These are phyloP conservation scores for Trypanosoma boissoni DNA, from an alignment of 208 protist species.

Conservation along the genomic window DNA sequence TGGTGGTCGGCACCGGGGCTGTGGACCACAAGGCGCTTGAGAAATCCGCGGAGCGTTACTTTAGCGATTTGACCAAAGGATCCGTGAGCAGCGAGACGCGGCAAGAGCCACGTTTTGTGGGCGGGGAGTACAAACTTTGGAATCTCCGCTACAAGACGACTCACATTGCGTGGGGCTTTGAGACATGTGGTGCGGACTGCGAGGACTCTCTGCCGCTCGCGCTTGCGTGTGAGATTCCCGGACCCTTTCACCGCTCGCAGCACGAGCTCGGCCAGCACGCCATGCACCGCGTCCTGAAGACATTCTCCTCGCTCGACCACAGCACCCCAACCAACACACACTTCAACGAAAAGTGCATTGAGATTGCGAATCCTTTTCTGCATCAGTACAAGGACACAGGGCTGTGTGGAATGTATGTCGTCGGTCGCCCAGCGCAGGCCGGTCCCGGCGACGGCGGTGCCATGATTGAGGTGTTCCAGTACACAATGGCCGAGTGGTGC, in stretches of 20 bases:
- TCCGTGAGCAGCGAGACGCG: conserved; percentile 11
- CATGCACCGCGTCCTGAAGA: conserved; percentile 87
- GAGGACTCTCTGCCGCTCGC: conserved; percentile 82
- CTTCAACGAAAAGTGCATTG: conserved; percentile 86
- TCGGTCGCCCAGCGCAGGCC: conserved; percentile 53
- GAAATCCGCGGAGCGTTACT: conserved; percentile 87
- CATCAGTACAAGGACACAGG: conserved; percentile 87
- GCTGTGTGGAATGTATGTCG: conserved; percentile 86
- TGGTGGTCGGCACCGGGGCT: conserved; percentile 94
- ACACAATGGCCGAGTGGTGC: conserved; percentile 87
- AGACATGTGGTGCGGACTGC: conserved; percentile 83
- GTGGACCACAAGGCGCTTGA: conserved; percentile 95
- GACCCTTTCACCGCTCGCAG: conserved; percentile 85
- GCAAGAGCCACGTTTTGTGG: conserved; percentile 70
- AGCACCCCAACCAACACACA: conserved; percentile 86
- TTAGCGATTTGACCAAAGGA: conserved; percentile 69
- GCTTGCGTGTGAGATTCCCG: conserved; percentile 85
- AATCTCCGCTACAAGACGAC: conserved; percentile 87
- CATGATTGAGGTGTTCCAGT: conserved; percentile 85
- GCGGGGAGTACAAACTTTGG: conserved; percentile 86
- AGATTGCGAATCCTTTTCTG: conserved; percentile 85
- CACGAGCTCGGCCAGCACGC: conserved; percentile 86
- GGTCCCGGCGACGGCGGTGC: conserved; percentile 61
- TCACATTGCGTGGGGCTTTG: conserved; percentile 86
- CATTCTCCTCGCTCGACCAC: conserved; percentile 87